Conservation (phyloP, 2,329 filamentous ascomycete species). For the Aspergillus ochraceus region DNA sequence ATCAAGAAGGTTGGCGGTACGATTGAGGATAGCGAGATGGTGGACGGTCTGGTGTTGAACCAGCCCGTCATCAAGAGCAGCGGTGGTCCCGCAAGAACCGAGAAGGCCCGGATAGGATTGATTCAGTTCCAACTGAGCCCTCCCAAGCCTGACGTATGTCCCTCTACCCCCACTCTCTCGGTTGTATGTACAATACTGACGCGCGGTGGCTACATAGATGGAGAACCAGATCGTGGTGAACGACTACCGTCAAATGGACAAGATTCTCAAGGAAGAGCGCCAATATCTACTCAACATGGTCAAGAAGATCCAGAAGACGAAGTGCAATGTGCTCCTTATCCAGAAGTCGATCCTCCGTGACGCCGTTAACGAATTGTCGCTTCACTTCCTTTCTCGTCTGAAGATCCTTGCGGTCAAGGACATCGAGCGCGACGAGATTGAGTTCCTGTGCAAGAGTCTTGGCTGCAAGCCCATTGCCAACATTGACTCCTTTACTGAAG, state of each 20-base stretch:
- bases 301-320: slow-evolving; percentile 99
- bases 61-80: slow-evolving; percentile 93
- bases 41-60: slow-evolving; percentile 89
- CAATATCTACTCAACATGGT: slow-evolving; percentile 98
- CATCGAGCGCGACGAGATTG: slow-evolving; percentile 96
- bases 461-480: slow-evolving; percentile 99
- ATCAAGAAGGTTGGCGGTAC: slow-evolving; percentile 97
- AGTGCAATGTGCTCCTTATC: slow-evolving; percentile 97
- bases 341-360: slow-evolving; percentile 98
- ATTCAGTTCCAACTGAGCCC: slow-evolving; percentile 99
- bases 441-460: slow-evolving; percentile 98
- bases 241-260: slow-evolving; percentile 99
- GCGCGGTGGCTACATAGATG: slow-evolving; percentile 62
- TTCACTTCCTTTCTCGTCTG: slow-evolving; percentile 96
- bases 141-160: slow-evolving; percentile 86
- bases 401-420: slow-evolving; percentile 96
- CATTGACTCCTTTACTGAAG: slow-evolving; percentile 96
- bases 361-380: slow-evolving; percentile 93
- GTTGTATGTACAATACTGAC: slow-evolving; percentile 1
- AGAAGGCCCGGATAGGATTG: slow-evolving; percentile 94
- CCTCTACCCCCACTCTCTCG: background rate
- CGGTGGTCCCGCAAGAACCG: slow-evolving; percentile 85
- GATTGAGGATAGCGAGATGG: slow-evolving; percentile 96
- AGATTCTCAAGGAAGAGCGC: slow-evolving; percentile 98
- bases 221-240: slow-evolving; percentile 99